Base-by-base conservation (phyloP, 2,329 filamentous ascomycete genomes). In the Hawksworthiomyces lignivorus region DNA sequence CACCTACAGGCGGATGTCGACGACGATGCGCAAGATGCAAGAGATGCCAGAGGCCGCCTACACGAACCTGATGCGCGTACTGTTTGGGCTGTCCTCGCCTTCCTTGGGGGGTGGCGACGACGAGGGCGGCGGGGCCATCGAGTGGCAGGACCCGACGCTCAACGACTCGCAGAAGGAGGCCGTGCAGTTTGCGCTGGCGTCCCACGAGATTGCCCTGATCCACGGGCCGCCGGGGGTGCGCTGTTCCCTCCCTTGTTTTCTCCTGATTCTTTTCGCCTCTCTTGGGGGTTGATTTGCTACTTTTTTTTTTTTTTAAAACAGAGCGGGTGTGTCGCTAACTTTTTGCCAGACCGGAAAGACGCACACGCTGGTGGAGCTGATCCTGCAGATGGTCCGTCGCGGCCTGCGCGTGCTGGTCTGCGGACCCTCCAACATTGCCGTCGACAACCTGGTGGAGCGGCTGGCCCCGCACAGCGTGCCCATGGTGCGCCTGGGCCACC, bases 391-490 rank as follows among this genome's bases (percentile, higher is more conserved):
- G 52, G 69, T 94, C 41, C 82, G 81, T 56, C 76, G 77, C 19
- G 75, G 80, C 26, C 73, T 82, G 41, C 78, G 88, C 2, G 70
- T 97, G 10, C 72, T 97, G 2, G 90, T 97, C n/a, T 97, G 92
- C 55, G 92, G 90, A 0, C 92, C 92, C 0, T 95, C 87, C 22
- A 98, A 98, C 59, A 89, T 98, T 52, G 92, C 87, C 1, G 92
- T 98, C 1, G 92, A 98, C 72, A 98, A 98, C 57, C 94, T 98
- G 44, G 89, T 96, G 8, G 92, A 98, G 63, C 80, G 92, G 7
- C 74, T 97, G 2, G 79, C 88, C 2, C 80, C 85, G 0, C 84
- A 89, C 60, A 88, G 87, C 55, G 72, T 96, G 1, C 83, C 87
- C 0, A 87, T 97, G 54, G 75, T 97, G 27, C 83, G 92, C 2